Evolutionary conservation across 176 grass and related monocot genomes (phyloP), one percentile per base, ranked within the genome.

Genomic region (Triticum monococcum): DNA sequence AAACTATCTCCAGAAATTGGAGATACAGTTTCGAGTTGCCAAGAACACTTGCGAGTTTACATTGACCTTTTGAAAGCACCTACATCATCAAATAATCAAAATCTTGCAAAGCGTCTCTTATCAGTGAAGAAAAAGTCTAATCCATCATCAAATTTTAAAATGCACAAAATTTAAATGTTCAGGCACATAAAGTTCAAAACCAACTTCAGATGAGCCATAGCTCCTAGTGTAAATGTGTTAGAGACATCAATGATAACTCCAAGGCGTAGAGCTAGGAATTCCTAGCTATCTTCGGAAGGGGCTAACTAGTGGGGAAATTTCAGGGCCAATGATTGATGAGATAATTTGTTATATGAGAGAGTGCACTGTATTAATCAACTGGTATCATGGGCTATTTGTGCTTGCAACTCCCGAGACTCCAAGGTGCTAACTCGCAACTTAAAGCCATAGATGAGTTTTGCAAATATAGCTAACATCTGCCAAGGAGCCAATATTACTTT

Each of bases 81-180:
- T 89, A 92, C 93, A 92, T 40, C 81, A 23, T 95, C 90, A 89
- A 94, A 87, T 41, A 98, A 92, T 50, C 90, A 79, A 86, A 98
- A 87, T 91, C 81, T 89, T 57, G 88, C 93, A 89, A 98, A 95
- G 9, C 90, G 91, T 46, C 90, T 92, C 83, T 95, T 98, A 89
- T 94, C 93, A 68, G 93, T 98, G 86, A 98, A 98, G 71, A 90
- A 98, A 62, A 98, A 92, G 70, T 98, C 93, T 45, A 98, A 62
- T 59, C 96, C 93, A 84, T 98, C 96, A 92, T 94, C 91, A 84
- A 98, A 87, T 88, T 98, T 88, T 38, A 86, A 57, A 75, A 64
- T 45, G 87, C 18, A 37, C 12, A 23, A 82, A 52, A 13, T 14
- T 12, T 7, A 88, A 64, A 14, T 75, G 1, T 3, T 72, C 68